These are phyloP conservation scores for Pythium monospermum DNA, from an alignment of 352 stramenopile genomes.

Conservation along the genomic window DNA sequence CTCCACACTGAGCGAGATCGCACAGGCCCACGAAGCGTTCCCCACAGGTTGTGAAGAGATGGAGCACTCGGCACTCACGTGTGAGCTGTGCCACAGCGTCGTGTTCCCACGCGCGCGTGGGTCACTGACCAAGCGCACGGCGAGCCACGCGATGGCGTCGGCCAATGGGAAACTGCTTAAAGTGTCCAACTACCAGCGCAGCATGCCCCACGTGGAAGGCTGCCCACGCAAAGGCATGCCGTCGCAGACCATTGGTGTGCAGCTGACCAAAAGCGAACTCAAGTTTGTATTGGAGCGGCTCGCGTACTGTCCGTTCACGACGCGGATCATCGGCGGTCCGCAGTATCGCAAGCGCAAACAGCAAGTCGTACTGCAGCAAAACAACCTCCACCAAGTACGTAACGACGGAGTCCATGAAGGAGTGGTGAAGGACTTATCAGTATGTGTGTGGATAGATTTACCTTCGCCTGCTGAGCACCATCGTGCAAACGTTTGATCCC, in stretches of 20 bases:
- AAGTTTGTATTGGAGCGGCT: slow-evolving; percentile 84
- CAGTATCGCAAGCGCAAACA: slow-evolving; percentile 60
- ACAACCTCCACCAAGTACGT: slow-evolving; percentile 72
- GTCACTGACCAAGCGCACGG: slow-evolving; percentile 55
- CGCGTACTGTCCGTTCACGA: slow-evolving; percentile 55
- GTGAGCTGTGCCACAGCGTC: slow-evolving; percentile 63
- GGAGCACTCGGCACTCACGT: slow-evolving; percentile 69
- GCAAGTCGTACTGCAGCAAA: slow-evolving; percentile 55
- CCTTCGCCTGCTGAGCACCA: slow-evolving; percentile 48
- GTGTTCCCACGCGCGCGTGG: slow-evolving; percentile 75
- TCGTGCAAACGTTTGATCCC: slow-evolving; percentile 59
- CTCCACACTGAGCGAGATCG: slow-evolving; percentile 57
- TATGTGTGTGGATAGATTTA: slow-evolving; percentile 51
- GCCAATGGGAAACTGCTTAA: slow-evolving; percentile 58
- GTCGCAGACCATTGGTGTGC: slow-evolving; percentile 52
- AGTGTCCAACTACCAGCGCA: slow-evolving; percentile 82
- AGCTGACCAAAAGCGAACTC: slow-evolving; percentile 81
- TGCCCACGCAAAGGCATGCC: slow-evolving; percentile 83
- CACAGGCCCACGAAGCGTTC: slow-evolving; percentile 63
- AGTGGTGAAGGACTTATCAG: too few relatives aligned
- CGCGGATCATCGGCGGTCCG: slow-evolving; percentile 42
- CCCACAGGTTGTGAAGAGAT: slow-evolving; percentile 56
- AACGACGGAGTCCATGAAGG: too few relatives aligned
- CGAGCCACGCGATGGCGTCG: slow-evolving; percentile 41
- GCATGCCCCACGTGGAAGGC: slow-evolving; percentile 85